Conservation (phyloP, 306 rosid genomes). For the Ormosia emarginata region DNA sequence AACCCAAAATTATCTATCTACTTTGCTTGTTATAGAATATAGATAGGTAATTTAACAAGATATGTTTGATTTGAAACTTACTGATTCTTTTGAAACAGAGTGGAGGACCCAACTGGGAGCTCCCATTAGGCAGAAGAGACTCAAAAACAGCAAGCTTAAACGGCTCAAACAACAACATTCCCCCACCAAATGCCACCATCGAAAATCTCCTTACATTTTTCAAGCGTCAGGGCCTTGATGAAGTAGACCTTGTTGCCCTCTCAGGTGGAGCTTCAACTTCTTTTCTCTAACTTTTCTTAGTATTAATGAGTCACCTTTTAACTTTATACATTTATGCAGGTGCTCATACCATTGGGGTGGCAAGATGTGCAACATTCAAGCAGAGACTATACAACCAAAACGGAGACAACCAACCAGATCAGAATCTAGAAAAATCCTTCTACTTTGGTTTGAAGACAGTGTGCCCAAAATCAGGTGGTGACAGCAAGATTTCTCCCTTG, state of each 20-base stretch:
- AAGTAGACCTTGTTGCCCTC: slow-evolving; percentile 78
- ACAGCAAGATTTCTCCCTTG: slow-evolving; percentile 60
- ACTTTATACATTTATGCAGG: slow-evolving; percentile 33
- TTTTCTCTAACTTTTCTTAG: neutral
- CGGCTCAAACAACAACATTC: slow-evolving; percentile 63
- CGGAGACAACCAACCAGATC: slow-evolving; percentile 72
- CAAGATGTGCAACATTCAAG: slow-evolving; percentile 75
- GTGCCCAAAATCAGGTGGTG: slow-evolving; percentile 75
- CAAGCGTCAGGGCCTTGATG: slow-evolving; percentile 79
- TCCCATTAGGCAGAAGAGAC: slow-evolving; percentile 83
- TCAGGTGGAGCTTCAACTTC: slow-evolving; percentile 42
- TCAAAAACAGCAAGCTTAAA: slow-evolving; percentile 66
- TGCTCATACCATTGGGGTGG: slow-evolving; percentile 80
- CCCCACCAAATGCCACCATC: slow-evolving; percentile 69
- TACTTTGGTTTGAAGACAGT: slow-evolving; percentile 60
- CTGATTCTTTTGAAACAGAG: slow-evolving; percentile 46
- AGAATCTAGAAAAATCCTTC: slow-evolving; percentile 54
- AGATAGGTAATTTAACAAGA: neutral
- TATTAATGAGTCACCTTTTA: neutral
- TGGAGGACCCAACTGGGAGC: slow-evolving; percentile 85
- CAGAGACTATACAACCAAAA: slow-evolving; percentile 87
- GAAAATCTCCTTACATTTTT: slow-evolving; percentile 50
- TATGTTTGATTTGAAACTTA: neutral
- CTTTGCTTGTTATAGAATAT: neutral
- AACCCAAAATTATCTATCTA: neutral